A percentile compares a stretch with the other conserved stretches of the same genome.
Conservation (phyloP, 228 moss, liverwort and hornwort species). For the Sphagnum fallax region DNA sequence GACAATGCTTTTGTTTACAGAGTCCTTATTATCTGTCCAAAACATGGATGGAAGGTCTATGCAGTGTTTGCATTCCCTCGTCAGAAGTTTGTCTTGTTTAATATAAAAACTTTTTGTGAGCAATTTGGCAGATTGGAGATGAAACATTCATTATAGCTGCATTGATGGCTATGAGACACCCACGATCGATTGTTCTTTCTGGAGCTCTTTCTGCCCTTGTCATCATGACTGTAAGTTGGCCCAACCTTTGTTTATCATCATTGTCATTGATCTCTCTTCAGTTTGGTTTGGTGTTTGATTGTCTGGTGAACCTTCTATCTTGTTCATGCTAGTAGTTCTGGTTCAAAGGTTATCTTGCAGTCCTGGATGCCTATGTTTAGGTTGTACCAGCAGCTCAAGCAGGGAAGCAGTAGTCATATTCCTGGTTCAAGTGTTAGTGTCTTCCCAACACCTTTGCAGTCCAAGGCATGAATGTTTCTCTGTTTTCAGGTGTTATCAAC, state of each 20-base stretch:
- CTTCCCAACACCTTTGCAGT: too few relatives aligned
- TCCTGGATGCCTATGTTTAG: not conserved
- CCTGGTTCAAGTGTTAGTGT: not conserved
- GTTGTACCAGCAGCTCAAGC: not conserved
- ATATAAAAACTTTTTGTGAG: not conserved
- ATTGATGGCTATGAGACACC: constrained; percentile 98
- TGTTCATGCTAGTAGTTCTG: not conserved
- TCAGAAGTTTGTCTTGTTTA: not conserved
- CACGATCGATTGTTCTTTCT: constrained; percentile 87
- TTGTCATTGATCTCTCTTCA: not conserved
- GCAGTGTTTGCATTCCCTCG: not conserved
- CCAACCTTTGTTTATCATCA: not conserved
- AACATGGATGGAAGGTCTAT: not conserved
- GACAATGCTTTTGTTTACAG: not conserved
- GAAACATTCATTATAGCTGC: constrained; percentile 99
- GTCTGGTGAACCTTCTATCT: not conserved
- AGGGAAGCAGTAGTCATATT: not conserved
- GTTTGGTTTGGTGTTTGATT: not conserved
- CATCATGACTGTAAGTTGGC: constrained; percentile 84
- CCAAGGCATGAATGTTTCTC: too few relatives aligned
- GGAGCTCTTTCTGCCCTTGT: constrained; percentile 92
- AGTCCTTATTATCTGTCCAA: not conserved
- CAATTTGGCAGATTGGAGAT: constrained; percentile 69
- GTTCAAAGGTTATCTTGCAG: not conserved
- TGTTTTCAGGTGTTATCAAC: constrained; percentile 72